These are phyloP conservation scores for Mercurialis annua DNA, from an alignment of 345 rosid species.

Conservation along the genomic window DNA sequence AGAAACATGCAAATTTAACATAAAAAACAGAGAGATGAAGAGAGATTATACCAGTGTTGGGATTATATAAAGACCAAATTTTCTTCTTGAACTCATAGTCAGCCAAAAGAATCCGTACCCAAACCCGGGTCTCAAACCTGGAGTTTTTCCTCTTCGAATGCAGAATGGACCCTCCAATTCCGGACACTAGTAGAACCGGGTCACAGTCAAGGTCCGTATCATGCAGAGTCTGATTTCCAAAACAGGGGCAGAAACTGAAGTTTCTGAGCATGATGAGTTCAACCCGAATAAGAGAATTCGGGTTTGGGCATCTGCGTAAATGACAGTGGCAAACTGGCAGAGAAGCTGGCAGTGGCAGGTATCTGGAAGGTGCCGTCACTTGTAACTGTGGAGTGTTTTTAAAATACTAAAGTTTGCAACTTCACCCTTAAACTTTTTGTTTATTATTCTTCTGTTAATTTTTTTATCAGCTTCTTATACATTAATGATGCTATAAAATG, in stretches of 20 bases:
- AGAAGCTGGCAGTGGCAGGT: no score
- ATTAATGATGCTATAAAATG: neutral
- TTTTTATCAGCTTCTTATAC: neutral
- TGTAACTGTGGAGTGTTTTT: neutral
- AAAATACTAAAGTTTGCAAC: neutral
- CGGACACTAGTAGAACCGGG: constrained; percentile 74
- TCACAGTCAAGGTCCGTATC: constrained; percentile 37
- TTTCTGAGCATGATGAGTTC: constrained; percentile 15
- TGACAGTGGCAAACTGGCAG: neutral
- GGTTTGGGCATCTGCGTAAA: neutral
- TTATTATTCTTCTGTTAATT: neutral
- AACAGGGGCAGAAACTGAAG: constrained; percentile 49
- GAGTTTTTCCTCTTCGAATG: constrained; percentile 49
- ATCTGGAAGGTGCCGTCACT: no score
- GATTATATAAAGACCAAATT: constrained; percentile 80
- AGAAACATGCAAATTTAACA: neutral
- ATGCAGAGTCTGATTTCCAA: constrained; percentile 27
- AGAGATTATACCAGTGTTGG: constrained; percentile 50
- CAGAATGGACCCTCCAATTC: constrained; percentile 65
- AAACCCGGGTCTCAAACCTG: constrained; percentile 60
- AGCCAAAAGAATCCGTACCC: constrained; percentile 80
- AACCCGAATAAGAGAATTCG: neutral
- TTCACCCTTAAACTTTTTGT: neutral
- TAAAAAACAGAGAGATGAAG: neutral
- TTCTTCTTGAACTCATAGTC: constrained; percentile 71